These are phyloP conservation scores for Heliosperma pusillum DNA, from an alignment of 148 eudicot genomes.

Conservation along the genomic window DNA sequence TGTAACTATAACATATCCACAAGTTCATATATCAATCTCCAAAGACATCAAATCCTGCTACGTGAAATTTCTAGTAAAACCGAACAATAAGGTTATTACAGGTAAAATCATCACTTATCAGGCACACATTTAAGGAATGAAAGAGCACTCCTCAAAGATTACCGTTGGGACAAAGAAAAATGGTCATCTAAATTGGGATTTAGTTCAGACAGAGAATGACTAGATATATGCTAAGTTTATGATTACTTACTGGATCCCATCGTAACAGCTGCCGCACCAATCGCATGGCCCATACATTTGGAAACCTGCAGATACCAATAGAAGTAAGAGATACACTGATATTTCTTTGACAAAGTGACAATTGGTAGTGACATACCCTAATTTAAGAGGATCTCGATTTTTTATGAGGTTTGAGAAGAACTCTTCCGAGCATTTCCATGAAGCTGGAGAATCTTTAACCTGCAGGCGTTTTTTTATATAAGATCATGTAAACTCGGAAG, in stretches of 20 bases:
- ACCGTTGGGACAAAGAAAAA: not conserved
- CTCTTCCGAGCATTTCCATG: constrained; percentile 99
- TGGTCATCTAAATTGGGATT: not conserved
- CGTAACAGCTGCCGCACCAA: constrained; percentile 77
- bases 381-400: constrained; percentile 82
- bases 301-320: constrained; percentile 55
- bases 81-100: not conserved
- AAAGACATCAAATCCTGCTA: not conserved
- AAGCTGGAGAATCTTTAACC: constrained; percentile 71
- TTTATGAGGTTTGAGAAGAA: constrained; percentile 76
- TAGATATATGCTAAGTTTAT: not conserved
- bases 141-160: not conserved
- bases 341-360: constrained; percentile 8
- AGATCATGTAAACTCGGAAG: not conserved
- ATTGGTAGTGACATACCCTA: constrained; percentile 56
- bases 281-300: constrained; percentile 86
- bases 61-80: not conserved
- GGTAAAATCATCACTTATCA: not conserved
- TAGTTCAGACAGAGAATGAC: not conserved
- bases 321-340: not conserved
- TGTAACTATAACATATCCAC: not conserved
- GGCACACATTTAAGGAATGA: not conserved
- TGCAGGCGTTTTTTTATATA: constrained; percentile 21
- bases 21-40: not conserved
- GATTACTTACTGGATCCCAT: constrained; percentile 86